A percentile compares a stretch with the other conserved stretches of the same genome.
These are phyloP conservation scores for Avicennia marina DNA, from an alignment of 257 asterid species.

Conservation along the genomic window DNA sequence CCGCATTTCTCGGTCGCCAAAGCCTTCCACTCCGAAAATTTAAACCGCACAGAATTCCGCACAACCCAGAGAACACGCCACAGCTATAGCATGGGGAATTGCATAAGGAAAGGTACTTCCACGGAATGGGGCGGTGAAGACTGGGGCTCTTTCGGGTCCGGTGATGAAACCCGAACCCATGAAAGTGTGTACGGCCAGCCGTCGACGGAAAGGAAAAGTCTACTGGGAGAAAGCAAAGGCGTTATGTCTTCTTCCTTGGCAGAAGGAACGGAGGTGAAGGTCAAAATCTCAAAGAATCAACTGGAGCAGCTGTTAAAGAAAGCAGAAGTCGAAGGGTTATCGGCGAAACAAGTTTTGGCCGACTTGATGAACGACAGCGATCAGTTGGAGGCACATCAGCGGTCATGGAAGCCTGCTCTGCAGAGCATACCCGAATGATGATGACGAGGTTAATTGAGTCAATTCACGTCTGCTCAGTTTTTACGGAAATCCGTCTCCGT, in stretches of 20 bases:
- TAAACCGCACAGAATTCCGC: neutral
- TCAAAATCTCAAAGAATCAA: conserved; percentile 54
- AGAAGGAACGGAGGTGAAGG: conserved; percentile 43
- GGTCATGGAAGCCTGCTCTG: conserved; percentile 48
- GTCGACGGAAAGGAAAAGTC: neutral
- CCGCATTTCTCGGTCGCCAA: neutral
- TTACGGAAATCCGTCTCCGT: neutral
- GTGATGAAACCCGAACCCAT: neutral
- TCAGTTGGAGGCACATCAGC: conserved; percentile 20
- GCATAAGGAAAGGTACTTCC: conserved; percentile 44
- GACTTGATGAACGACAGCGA: conserved; percentile 28
- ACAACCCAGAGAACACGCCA: too few relatives aligned
- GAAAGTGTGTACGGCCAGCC: neutral
- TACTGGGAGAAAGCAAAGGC: neutral
- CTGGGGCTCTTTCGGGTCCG: conserved; percentile 44
- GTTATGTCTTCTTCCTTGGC: neutral
- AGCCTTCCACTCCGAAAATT: conserved; percentile 11
- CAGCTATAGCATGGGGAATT: conserved; percentile 49
- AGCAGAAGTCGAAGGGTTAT: conserved; percentile 26
- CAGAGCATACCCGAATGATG: conserved; percentile 56
- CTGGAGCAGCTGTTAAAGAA: conserved; percentile 36
- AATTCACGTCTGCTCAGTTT: neutral
- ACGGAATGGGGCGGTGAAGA: conserved; percentile 68
- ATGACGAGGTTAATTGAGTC: neutral
- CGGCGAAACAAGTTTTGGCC: conserved; percentile 34